Percentiles rank a stretch among this genome's conserved stretches.
phyloP scores from a whole-genome alignment of 2,329 filamentous ascomycete species.

The Annulohypoxylon truncatum region DNA sequence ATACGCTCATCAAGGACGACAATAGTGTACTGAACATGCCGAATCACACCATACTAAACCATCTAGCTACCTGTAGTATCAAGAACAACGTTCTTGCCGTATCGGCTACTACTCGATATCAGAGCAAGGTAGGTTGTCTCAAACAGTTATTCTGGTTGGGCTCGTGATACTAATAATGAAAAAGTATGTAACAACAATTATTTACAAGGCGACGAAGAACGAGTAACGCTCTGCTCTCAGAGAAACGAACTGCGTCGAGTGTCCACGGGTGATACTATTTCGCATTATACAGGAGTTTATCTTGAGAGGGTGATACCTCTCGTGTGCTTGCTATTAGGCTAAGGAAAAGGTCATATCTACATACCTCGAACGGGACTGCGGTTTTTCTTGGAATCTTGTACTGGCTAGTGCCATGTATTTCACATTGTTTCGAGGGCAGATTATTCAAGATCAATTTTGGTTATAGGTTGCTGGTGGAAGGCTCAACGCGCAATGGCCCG shows the following conservation, averaged over 20 bases:
- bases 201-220: constrained; percentile 91
- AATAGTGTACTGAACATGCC: constrained; percentile 97
- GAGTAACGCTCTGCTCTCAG: constrained; percentile 40
- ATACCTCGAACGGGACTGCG: not conserved
- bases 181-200: constrained; percentile 95
- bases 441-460: not conserved
- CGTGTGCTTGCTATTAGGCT: constrained; percentile 2
- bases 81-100: constrained; percentile 96
- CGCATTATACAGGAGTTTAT: constrained; percentile 8
- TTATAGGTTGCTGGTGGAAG: constrained; percentile 4
- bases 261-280: not conserved
- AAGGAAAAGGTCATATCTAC: not conserved
- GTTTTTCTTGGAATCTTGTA: constrained; percentile 1
- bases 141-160: constrained; percentile 11
- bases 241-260: not conserved
- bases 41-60: constrained; percentile 96
- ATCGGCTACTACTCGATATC: constrained; percentile 96
- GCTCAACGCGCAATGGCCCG: constrained; percentile 4
- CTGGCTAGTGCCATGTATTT: constrained; percentile 13
- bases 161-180: constrained; percentile 54
- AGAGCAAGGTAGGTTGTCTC: constrained; percentile 77
- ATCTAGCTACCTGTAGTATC: constrained; percentile 96
- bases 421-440: not conserved
- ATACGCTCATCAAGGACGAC: constrained; percentile 94
- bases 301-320: constrained; percentile 1